Percentiles rank a stretch among this genome's conserved stretches.
Evolutionary conservation across 23 red algal species (phyloP).

Genomic region (Gracilariopsis chorda): DNA sequence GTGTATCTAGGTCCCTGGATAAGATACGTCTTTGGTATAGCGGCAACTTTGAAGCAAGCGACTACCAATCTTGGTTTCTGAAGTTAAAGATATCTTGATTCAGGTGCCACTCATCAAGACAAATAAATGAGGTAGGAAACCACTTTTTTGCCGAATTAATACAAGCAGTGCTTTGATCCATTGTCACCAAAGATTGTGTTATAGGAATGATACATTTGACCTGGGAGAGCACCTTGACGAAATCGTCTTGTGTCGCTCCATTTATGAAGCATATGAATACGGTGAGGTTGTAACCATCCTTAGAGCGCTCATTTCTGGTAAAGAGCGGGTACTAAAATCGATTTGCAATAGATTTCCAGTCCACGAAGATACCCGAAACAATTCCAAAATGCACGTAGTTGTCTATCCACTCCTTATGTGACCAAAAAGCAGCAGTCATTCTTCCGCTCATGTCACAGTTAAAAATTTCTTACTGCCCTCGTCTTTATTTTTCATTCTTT

Average conservation of each 20-base stretch:
- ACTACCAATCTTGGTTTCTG: background rate
- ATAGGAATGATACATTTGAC: background rate
- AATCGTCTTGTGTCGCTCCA: background rate
- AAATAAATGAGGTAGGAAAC: background rate
- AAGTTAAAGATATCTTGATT: background rate
- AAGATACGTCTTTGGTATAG: background rate
- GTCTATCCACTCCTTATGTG: background rate
- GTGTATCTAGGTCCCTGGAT: background rate
- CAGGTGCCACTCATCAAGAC: background rate
- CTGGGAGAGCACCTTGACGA: background rate
- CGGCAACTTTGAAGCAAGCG: background rate
- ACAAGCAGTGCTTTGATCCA: background rate
- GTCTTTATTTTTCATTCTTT: background rate
- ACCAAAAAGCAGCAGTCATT: background rate
- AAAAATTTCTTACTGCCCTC: background rate
- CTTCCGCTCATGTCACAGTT: background rate
- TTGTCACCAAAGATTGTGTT: background rate
- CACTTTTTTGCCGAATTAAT: background rate
- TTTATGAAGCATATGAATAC: slow-evolving; percentile 10
- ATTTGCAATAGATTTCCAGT: background rate
- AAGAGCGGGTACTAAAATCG: background rate
- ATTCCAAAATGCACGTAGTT: slow-evolving; percentile 18
- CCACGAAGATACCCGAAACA: slow-evolving; percentile 4
- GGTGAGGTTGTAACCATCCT: background rate
- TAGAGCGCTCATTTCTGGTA: background rate